Evolutionary conservation across 495 filamentous ascomycete genomes (phyloP), one percentile per base, ranked within the genome.

Genomic region (Penicillium nucicola): DNA sequence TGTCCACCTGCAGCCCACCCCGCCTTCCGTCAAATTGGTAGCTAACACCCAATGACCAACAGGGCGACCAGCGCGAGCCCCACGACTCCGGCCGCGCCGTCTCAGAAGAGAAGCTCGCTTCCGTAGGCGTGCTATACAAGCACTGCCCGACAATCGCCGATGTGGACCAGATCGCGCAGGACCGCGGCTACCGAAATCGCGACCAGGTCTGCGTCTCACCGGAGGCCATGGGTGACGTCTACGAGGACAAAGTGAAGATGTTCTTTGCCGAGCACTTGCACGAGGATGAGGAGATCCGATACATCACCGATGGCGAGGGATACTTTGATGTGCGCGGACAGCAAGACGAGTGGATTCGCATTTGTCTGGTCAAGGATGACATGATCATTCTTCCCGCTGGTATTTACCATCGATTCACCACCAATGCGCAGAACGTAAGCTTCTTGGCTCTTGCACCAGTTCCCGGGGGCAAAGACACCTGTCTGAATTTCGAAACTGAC

Each of bases 211-310:
- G 78, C 53, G 87, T 97, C n/a, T 92, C 89, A 17, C 92, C 90
- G 0, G 79, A 80, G 52, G 86, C 82, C 48, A 91, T 97, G 90
- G 92, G 92, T 44, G 85, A 78, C 35, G 69, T 80, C 23, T 79
- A 77, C 58, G 93, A 98, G 72, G 80, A 84, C 52, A 97, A 97
- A 64, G 88, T 98, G 52, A 90, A 88, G 72, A 82, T 65, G 50
- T 98, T 98, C 76, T 97, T 97, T 75, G 66, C 86, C 37, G 93
- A 98, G 77, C 93, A 98, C 69, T 70, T 97, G 58, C 93, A 98
- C 58, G 93, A 98, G 74, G 95, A 97, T 63, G 93, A 98, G 77
- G 93, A 98, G 82, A 98, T 98, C 51, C 80, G 93, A n/a, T 98
- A 97, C 62, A 88, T 98, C 58, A 75, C 90, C 23, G 93, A 89